Evolutionary conservation across 257 asterid genomes (phyloP).

Genomic region (Paulownia fortunei): DNA sequence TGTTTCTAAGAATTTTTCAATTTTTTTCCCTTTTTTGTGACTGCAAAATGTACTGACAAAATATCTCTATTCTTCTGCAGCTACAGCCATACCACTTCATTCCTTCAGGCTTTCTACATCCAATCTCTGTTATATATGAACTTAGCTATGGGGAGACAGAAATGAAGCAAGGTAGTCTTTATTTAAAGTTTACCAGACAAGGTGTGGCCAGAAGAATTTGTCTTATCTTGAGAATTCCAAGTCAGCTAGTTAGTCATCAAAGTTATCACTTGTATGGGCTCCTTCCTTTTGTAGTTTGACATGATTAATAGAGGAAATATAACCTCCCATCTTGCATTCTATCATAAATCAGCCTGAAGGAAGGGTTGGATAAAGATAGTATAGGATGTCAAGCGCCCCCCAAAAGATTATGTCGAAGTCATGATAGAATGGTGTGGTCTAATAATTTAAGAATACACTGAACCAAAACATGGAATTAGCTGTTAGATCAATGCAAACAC

Average conservation of each 20-base stretch:
- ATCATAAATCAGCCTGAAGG: slow-evolving; percentile 22
- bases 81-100: slow-evolving; percentile 84
- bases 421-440: background rate
- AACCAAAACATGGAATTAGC: background rate
- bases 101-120: slow-evolving; percentile 84
- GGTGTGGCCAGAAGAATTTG: slow-evolving; percentile 3
- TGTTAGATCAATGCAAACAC: background rate
- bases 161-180: slow-evolving; percentile 81
- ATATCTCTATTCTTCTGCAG: slow-evolving; percentile 53
- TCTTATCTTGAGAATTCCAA: slow-evolving; percentile 14
- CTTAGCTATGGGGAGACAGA: slow-evolving; percentile 94
- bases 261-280: slow-evolving; percentile 5
- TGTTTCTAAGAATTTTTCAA: background rate
- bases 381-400: background rate
- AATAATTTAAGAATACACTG: slow-evolving; percentile 9
- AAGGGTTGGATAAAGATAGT: background rate
- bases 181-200: slow-evolving; percentile 11
- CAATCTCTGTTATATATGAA: slow-evolving; percentile 77
- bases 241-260: slow-evolving; percentile 21
- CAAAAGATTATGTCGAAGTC: background rate
- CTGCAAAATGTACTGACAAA: slow-evolving; percentile 31
- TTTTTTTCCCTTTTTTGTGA: background rate
- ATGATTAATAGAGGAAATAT: slow-evolving; percentile 10
- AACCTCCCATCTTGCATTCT: slow-evolving; percentile 1
- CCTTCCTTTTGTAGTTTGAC: slow-evolving; percentile 20